Evolutionary conservation across 257 asterid species (phyloP).

Genomic region (Solanum rostratum): DNA sequence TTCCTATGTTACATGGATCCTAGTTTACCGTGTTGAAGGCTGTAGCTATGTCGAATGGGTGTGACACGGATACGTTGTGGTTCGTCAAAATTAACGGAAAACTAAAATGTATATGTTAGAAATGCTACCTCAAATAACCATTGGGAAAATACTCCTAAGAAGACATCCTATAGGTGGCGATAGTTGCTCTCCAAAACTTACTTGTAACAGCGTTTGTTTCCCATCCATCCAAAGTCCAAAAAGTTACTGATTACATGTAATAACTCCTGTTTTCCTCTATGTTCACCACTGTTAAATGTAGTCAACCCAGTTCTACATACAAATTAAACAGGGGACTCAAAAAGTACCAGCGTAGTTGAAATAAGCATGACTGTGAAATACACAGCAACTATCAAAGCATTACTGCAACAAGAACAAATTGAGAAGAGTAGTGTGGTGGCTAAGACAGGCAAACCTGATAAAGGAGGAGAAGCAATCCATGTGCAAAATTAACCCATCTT

Average conservation of each 20-base stretch:
- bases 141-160: background rate
- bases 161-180: background rate
- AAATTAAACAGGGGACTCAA: background rate
- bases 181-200: background rate
- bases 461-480: slow-evolving; percentile 78
- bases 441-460: slow-evolving; percentile 50
- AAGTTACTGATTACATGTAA: background rate
- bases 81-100: background rate
- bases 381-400: background rate
- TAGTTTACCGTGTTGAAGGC: background rate
- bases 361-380: background rate
- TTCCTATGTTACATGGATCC: background rate
- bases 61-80: background rate
- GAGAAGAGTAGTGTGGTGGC: background rate
- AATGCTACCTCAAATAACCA: background rate
- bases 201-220: background rate
- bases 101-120: background rate
- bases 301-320: background rate
- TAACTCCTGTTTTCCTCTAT: background rate
- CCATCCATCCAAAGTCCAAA: background rate
- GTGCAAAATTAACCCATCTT: slow-evolving; percentile 92
- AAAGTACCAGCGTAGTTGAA: background rate
- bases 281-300: background rate
- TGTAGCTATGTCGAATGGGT: background rate
- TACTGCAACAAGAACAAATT: background rate